These are phyloP conservation scores for Akanthomyces uredinophilus DNA, from an alignment of 2,329 filamentous ascomycete species.

Conservation along the genomic window DNA sequence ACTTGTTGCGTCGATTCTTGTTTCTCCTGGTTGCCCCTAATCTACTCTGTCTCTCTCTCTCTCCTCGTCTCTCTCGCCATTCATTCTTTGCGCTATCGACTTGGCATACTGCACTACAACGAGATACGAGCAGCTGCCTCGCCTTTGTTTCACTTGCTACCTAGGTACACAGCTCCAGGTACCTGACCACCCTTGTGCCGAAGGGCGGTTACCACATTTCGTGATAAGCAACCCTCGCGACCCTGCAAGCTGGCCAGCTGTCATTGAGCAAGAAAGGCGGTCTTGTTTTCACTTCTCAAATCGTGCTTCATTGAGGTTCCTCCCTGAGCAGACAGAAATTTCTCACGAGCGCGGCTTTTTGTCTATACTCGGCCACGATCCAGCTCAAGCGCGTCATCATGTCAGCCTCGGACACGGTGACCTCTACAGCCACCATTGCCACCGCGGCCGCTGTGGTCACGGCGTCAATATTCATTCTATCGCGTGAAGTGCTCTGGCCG, in stretches of 20 bases:
- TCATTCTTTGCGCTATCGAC: background rate
- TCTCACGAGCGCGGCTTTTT: background rate
- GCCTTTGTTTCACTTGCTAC: background rate
- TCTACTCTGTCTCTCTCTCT: background rate
- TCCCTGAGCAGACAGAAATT: no score
- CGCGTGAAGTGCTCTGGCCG: conserved; percentile 36
- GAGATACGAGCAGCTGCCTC: background rate
- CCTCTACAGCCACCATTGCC: conserved; percentile 37
- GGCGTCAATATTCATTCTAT: conserved; percentile 21
- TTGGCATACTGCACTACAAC: background rate
- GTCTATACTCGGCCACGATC: background rate
- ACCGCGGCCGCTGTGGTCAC: conserved; percentile 32
- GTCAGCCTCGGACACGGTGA: background rate
- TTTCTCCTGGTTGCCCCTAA: background rate
- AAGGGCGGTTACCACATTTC: background rate
- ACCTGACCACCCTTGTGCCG: background rate
- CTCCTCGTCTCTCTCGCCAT: background rate
- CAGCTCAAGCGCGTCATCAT: background rate
- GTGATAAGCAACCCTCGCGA: background rate
- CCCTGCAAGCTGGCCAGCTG: background rate
- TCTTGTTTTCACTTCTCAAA: no score
- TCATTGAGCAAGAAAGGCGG: background rate
- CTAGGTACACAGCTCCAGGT: background rate
- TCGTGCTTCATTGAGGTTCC: background rate
- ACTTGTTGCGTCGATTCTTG: background rate